Evolutionary conservation across 1,139 yeast genomes (phyloP).

Genomic region (Candida mesenterica): DNA sequence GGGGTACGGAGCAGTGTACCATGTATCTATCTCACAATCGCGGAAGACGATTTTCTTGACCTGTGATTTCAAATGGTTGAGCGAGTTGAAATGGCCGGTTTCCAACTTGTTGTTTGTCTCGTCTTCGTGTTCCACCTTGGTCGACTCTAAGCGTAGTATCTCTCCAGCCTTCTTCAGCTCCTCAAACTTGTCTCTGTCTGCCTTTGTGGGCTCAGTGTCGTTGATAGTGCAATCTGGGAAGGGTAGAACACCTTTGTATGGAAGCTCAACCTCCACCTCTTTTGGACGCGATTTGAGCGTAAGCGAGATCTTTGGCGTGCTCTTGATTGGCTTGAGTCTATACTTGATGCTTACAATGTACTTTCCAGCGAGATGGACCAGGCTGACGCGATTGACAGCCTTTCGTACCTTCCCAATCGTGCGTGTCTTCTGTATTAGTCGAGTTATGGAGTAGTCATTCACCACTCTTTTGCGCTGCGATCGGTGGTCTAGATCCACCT

Average conservation of each 20-base stretch:
- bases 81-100: conserved; percentile 15
- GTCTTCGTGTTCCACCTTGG: background rate
- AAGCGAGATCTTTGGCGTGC: background rate
- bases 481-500: conserved; percentile 20
- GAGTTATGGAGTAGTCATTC: conserved; percentile 15
- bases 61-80: conserved; percentile 26
- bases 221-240: conserved; percentile 61
- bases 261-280: conserved; percentile 35
- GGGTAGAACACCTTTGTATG: conserved; percentile 63
- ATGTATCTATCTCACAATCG: conserved; percentile 73
- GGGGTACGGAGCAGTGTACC: conserved; percentile 95
- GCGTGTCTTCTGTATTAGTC: conserved; percentile 12
- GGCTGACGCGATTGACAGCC: conserved; percentile 2
- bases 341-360: conserved; percentile 6
- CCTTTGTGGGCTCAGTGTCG: conserved; percentile 56
- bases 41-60: conserved; percentile 64
- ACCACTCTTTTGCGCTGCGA: conserved; percentile 16
- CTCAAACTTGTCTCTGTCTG: conserved; percentile 52
- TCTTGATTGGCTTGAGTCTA: background rate
- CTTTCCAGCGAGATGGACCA: conserved; percentile 2
- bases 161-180: conserved; percentile 26
- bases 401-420: background rate
- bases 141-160: conserved; percentile 11
- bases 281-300: background rate
- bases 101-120: conserved; percentile 8